These are phyloP conservation scores for Ophiocordyceps camponoti-saundersi DNA, from an alignment of 2,329 filamentous ascomycete genomes.

Conservation along the genomic window DNA sequence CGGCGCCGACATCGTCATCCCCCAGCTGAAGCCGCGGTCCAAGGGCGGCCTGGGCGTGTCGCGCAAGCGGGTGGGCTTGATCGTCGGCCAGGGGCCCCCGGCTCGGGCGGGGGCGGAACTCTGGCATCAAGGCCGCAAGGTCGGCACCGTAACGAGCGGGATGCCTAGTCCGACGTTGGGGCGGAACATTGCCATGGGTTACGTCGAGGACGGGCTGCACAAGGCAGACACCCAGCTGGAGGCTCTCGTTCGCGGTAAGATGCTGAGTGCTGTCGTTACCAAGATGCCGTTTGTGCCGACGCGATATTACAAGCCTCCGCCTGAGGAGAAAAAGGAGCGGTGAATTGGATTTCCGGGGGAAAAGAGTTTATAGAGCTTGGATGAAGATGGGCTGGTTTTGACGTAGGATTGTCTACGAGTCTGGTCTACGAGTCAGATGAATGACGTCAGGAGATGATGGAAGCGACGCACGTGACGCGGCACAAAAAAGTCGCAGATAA, in stretches of 20 bases:
- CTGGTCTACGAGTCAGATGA: too few species aligned
- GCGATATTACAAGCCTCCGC: constrained; percentile 42
- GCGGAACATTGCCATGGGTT: constrained; percentile 93
- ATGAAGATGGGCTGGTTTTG: neutral
- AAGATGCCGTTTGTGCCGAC: constrained; percentile 81
- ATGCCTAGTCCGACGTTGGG: constrained; percentile 74
- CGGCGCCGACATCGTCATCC: constrained; percentile 60
- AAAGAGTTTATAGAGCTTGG: neutral
- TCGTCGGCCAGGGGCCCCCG: constrained; percentile 62
- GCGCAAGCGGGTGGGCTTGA: constrained; percentile 62
- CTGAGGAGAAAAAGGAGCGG: neutral
- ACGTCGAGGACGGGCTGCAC: constrained; percentile 65
- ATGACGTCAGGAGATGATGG: too few species aligned
- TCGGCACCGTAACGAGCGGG: constrained; percentile 77
- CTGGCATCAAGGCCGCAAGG: constrained; percentile 43
- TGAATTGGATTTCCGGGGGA: neutral
- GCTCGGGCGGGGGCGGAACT: constrained; percentile 81
- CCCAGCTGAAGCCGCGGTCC: constrained; percentile 56
- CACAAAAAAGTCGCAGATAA: too few species aligned
- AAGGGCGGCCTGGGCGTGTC: constrained; percentile 55
- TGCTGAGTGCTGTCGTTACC: constrained; percentile 55
- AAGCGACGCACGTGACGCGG: too few species aligned
- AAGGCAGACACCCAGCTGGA: constrained; percentile 71
- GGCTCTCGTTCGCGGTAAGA: constrained; percentile 61
- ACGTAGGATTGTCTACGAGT: too few species aligned